Base-by-base conservation (phyloP, 495 filamentous ascomycete genomes). In the Talaromyces adpressus region DNA sequence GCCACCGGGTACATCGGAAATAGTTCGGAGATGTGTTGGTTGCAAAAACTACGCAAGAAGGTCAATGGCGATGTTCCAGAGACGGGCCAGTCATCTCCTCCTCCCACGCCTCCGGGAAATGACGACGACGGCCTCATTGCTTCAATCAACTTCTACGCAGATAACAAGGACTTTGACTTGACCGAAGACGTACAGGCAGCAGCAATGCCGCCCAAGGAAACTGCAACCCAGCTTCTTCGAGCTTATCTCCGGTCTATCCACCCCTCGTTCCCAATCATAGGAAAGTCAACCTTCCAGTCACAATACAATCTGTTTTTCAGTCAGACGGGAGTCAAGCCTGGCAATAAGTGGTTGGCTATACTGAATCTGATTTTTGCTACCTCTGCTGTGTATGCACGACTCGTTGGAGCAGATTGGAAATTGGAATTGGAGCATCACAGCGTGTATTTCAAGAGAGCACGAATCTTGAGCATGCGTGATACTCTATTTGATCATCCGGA, bases 351-450 rank as follows among this genome's bases (percentile, higher is more conserved):
- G 81, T 74, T 86, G 36, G 79, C 85, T 2, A 85, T 82, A 36
- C 71, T 88, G 11, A 88, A 90, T 69, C 67, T 87, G 16, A 79
- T 89, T 11, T 86, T 89, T 70, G 87, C 86, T 4, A 82, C 87
- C 67, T 80, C 77, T 6, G 75, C 84, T 2, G 77, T 77, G 62
- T 83, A 84, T 68, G 74, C 73, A 4, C 74, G 83, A 36, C 70
- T 86, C 20, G 69, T 69, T 27, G 70, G 77, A 39, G 73, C 74
- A 12, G 75, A 78, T 32, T 82, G 74, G 75, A 72, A 72, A 22
- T 73, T 71, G 57, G 79, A 73, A 45, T 77, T 80, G 23, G 70
- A 82, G 59, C 78, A 81, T 61, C 85, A 87, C 65, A 66, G 83
- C 45, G 63, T 80, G 18, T 87, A 84, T 66, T 85, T 84, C 68